These are phyloP conservation scores for Laetiporus sulphureus DNA, from an alignment of 1,284 basidiomycete genomes.

Conservation along the genomic window DNA sequence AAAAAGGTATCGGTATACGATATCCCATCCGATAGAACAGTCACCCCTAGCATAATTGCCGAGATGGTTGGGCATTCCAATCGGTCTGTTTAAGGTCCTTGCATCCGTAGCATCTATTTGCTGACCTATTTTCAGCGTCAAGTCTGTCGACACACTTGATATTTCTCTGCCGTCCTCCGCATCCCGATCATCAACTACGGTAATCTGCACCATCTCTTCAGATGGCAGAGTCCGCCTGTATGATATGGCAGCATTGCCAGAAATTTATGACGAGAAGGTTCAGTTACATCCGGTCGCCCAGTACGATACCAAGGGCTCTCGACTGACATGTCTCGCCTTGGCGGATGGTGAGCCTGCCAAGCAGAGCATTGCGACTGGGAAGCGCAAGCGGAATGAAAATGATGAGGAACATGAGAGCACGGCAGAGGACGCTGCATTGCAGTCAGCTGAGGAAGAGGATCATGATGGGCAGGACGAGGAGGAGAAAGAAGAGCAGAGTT, in stretches of 20 bases:
- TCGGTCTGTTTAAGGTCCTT: conserved; percentile 41
- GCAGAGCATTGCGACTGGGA: conserved; percentile 20
- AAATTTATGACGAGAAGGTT: conserved; percentile 19
- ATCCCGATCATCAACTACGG: conserved; percentile 41
- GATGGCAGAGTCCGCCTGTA: conserved; percentile 81
- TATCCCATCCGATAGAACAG: conserved; percentile 35
- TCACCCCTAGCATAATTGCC: conserved; percentile 46
- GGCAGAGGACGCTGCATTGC: conserved; percentile 8
- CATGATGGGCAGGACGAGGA: conserved; percentile 8
- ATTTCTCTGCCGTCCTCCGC: conserved; percentile 43
- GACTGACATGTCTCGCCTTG: conserved; percentile 75
- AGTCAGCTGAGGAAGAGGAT: conserved; percentile 1
- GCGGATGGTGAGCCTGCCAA: conserved; percentile 46
- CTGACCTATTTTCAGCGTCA: conserved; percentile 42
- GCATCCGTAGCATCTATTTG: not conserved
- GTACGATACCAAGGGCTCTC: conserved; percentile 81
- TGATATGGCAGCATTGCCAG: conserved; percentile 49
- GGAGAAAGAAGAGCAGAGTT: conserved; percentile 7
- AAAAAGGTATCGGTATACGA: conserved; percentile 75
- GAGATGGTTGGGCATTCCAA: conserved; percentile 68
- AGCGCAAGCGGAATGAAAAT: conserved; percentile 32
- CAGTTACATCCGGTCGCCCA: conserved; percentile 51
- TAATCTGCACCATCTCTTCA: conserved; percentile 73
- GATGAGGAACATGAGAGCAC: conserved; percentile 11
- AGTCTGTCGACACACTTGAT: conserved; percentile 57